Evolutionary conservation across 345 rosid genomes (phyloP), one percentile per base, ranked within the genome.

Genomic region (Linum tenue): DNA sequence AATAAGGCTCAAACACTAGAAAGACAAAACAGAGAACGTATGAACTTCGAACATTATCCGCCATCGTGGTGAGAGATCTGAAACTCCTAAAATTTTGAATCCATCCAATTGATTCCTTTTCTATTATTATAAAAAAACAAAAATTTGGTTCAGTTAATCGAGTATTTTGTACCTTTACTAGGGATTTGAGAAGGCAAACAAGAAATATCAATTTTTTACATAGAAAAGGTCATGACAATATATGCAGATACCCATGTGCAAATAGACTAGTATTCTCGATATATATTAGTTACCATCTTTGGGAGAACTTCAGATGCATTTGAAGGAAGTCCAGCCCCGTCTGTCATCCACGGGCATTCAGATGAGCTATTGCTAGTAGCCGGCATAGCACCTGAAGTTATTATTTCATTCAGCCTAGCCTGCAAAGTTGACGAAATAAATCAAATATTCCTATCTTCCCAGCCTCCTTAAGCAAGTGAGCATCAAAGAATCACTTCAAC

Each of bases 241-340:
- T 4, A 22, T 57, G 37, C 59, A 58, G 39, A 57, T 50, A 48
- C 31, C 38, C 5, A 40, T 17, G 16, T 10, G 14, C 17, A 59
- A 7, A 59, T 37, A 38, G 7, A 51, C 7, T 39, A 22, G 16
- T 57, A 39, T 65, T 56, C 42, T 40, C 41, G 59, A 11, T 40
- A 41, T 59, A 64, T 39, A 3, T 14, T 39, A 60, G 17, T 72
- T 81, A 90, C 99, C 94, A 95, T 55, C 77, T 79, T 79, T 60
- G 83, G 86, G 72, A 89, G 86, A 79, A 80, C 87, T 78, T 91
- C 83, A 60, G 80, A 74, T 48, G 96, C 98, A 65, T 87, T 85
- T 62, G 85, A 72, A 66, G 98, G 96, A 62, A 95, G 75, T 70
- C 99, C 98, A 82, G 83, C 96, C 68, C 98, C 99, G 85, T 95